Evolutionary conservation across 2,329 filamentous ascomycete species (phyloP), one percentile per base, ranked within the genome.

Genomic region (Trichoderma lentiforme): DNA sequence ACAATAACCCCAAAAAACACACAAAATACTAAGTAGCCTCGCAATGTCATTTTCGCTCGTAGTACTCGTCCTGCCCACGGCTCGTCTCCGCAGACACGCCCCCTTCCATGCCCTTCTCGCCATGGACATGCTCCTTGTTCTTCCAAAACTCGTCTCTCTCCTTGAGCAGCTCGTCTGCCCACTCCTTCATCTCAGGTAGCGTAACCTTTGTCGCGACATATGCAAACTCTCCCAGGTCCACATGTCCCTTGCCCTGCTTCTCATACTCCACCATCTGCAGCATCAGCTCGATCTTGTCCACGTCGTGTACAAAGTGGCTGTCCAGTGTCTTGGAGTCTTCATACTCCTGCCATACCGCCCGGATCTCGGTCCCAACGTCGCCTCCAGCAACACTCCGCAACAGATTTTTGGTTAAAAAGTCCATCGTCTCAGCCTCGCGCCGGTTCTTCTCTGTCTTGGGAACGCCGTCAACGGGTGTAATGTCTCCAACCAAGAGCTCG

Each of bases 221-320:
- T 0, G 90, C 88, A 76, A 99, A 98, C 83, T 99, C 96, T 67
- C 92, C 89, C 65, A 99, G 84, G 80, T 98, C 94, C 51, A 94
- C 81, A 74, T 84, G 82, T 32, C 89, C 89, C 70, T 90, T 83
- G 64, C 89, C 86, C 14, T 86, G 83, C 77, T 92, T 91, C 87
- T 99, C 96, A 79, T 99, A 99, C 82, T 99, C 96, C 34, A 97
- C 85, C 93, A 98, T 98, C 84, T 99, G 96, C 78, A 97, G 84
- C 73, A 99, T 83, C 75, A 99, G 85, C 84, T 99, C 96, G 81
- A 99, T 90, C 90, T 98, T 98, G 83, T 99, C 96, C 72, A 99
- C 89, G 80, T 99, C 96, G 81, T 99, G 96, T 57, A 99, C 96
- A 74, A 95, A 98, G 73, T 91, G 86, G 76, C 92, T 93, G 80